These are phyloP conservation scores for Tricholoma matsutake DNA, from an alignment of 768 basidiomycete genomes.

Conservation along the genomic window DNA sequence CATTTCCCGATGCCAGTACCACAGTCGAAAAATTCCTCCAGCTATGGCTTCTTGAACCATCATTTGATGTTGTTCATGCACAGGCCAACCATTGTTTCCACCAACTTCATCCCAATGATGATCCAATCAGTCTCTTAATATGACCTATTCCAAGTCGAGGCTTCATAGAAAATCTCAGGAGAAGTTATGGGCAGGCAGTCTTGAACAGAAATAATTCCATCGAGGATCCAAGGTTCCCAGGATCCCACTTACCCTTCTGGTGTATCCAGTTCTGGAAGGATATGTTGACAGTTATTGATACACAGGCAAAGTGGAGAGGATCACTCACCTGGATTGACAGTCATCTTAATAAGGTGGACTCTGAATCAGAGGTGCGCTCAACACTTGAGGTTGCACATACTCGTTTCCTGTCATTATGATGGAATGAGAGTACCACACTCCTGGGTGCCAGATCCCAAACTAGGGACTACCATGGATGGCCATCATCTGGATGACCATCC, in stretches of 20 bases:
- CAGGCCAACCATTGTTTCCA: not conserved
- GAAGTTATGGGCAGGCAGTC: conserved; percentile 3
- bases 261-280: not conserved
- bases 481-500: no score
- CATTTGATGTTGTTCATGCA: not conserved
- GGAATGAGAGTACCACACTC: conserved; percentile 2
- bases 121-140: not conserved
- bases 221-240: not conserved
- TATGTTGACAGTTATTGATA: not conserved
- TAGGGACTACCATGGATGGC: no score
- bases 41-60: not conserved
- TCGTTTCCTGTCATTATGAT: not conserved
- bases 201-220: conserved; percentile 2
- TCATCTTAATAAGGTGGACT: no score
- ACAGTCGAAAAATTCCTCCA: no score
- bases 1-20: no score
- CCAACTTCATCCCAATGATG: not conserved
- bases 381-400: not conserved
- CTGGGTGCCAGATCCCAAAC: not conserved
- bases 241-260: not conserved
- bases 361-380: not conserved
- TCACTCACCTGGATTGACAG: not conserved
- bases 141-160: conserved; percentile 1
- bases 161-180: not conserved
- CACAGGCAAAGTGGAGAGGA: not conserved